Conservation (phyloP, 495 filamentous ascomycete species). For the Penicillium bialowiezense region DNA sequence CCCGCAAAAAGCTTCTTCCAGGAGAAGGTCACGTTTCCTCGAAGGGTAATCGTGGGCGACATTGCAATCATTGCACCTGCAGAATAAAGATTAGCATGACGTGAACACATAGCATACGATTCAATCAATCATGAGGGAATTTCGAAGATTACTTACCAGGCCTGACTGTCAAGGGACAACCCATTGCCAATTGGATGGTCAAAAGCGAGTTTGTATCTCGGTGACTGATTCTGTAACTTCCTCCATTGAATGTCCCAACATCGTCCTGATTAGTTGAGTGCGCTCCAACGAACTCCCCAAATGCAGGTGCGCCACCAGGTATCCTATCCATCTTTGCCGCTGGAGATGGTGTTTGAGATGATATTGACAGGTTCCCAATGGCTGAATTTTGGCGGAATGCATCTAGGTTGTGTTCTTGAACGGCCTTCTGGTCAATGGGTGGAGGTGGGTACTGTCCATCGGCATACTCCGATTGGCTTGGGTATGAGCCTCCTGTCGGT, state of each 20-base stretch:
- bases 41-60: slow-evolving; percentile 81
- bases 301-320: slow-evolving; percentile 46
- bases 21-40: slow-evolving; percentile 75
- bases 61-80: slow-evolving; percentile 89
- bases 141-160: slow-evolving; percentile 61
- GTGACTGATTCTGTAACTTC: slow-evolving; percentile 89
- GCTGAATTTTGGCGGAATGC: slow-evolving; percentile 6
- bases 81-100: background rate
- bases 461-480: background rate
- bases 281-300: slow-evolving; percentile 58
- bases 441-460: background rate
- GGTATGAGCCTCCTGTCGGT: slow-evolving; percentile 8
- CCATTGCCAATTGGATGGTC: slow-evolving; percentile 85
- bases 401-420: slow-evolving; percentile 1
- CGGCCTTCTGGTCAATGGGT: background rate
- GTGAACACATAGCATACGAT: too few relatives aligned
- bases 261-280: slow-evolving; percentile 64
- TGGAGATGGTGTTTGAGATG: slow-evolving; percentile 19
- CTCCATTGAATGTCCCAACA: slow-evolving; percentile 92
- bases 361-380: slow-evolving; percentile 8
- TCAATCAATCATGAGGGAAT: too few relatives aligned
- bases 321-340: slow-evolving; percentile 22
- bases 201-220: slow-evolving; percentile 86
- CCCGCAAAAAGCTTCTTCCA: slow-evolving; percentile 83
- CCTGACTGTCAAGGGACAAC: slow-evolving; percentile 76